A percentile compares a stretch with the other conserved stretches of the same genome.
These are phyloP conservation scores for Fonsecaea pugnacius DNA, from an alignment of 2,329 filamentous ascomycete species.

Conservation along the genomic window DNA sequence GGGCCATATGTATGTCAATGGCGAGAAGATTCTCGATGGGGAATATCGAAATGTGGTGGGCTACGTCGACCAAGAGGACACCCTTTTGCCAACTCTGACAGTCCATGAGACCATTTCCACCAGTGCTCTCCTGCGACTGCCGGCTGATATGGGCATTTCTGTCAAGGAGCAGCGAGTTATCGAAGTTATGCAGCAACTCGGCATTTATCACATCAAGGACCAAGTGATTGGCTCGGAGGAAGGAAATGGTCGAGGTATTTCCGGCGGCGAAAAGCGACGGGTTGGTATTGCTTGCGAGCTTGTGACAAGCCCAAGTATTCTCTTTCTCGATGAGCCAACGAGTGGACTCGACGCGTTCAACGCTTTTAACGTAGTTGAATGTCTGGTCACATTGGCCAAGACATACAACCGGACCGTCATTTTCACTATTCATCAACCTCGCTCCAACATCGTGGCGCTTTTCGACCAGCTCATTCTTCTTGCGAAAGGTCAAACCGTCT, in stretches of 20 bases:
- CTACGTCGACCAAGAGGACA: constrained; percentile 98
- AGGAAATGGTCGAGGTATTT: constrained; percentile 90
- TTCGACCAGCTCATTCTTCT: constrained; percentile 94
- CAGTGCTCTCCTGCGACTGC: constrained; percentile 88
- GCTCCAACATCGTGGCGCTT: constrained; percentile 96
- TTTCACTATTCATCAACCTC: constrained; percentile 96
- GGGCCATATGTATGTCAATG: constrained; percentile 90
- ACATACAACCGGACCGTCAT: constrained; percentile 96
- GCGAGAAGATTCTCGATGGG: constrained; percentile 79
- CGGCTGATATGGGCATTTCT: constrained; percentile 81
- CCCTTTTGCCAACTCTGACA: constrained; percentile 91
- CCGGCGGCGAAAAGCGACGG: constrained; percentile 92
- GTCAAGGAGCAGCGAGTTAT: constrained; percentile 90
- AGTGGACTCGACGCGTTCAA: constrained; percentile 96
- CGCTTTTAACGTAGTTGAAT: constrained; percentile 97
- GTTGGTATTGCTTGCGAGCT: constrained; percentile 97
- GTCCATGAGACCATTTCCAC: constrained; percentile 98
- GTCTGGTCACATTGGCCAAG: constrained; percentile 90
- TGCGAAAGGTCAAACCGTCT: constrained; percentile 86
- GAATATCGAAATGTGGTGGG: constrained; percentile 93
- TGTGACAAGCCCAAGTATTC: constrained; percentile 93
- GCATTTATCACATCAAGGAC: constrained; percentile 90
- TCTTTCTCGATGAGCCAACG: constrained; percentile 96
- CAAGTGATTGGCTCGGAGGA: constrained; percentile 96
- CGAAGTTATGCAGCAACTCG: constrained; percentile 94